Evolutionary conservation across 345 rosid species (phyloP), one percentile per base, ranked within the genome.

Genomic region (Cardamine chenopodiifolia): DNA sequence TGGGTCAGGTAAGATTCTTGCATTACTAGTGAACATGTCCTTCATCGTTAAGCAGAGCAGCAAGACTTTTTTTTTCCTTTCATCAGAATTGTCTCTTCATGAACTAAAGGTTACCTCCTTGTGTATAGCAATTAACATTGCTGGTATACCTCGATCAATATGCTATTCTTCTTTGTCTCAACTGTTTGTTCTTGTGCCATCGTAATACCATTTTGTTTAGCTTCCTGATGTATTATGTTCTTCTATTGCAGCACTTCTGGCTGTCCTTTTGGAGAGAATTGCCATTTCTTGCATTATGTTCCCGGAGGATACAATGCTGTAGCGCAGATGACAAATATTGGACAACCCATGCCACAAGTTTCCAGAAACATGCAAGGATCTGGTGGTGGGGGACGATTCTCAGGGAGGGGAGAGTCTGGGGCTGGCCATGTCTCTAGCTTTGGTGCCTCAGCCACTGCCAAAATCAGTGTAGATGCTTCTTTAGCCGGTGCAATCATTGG

Each of bases 401-500:
- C 96, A 85, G 77, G 96, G 94, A 55, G 99, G 86, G 75, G 90
- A 89, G 98, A 93, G 85, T 78, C 89, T 86, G 32, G 97, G 83
- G 74, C 77, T 37, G 89, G 89, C 49, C 81, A 89, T 75, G 88
- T 88, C 61, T 84, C 91, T 29, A 85, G 94, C 82, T 96, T 96
- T 61, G 98, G 99, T 67, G 92, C 92, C 63, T 84, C 97, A 0
- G 96, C 96, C 17, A 89, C 98, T 31, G 85, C 97, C 8, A 95
- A 92, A 82, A 89, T 95, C 81, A 95, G 99, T 72, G 84, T 95
- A 7, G 96, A 92, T 77, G 96, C 88, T 34, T 86, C 96, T 13
- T 92, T 92, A 60, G 93, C 98, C 14, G 99, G 99, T 55, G 90
- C 98, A 39, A 88, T 95, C 72, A 95, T 95, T 7, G 99, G 99